Base-by-base conservation (phyloP, 2,329 filamentous ascomycete species). In the Aspergillus fructus region DNA sequence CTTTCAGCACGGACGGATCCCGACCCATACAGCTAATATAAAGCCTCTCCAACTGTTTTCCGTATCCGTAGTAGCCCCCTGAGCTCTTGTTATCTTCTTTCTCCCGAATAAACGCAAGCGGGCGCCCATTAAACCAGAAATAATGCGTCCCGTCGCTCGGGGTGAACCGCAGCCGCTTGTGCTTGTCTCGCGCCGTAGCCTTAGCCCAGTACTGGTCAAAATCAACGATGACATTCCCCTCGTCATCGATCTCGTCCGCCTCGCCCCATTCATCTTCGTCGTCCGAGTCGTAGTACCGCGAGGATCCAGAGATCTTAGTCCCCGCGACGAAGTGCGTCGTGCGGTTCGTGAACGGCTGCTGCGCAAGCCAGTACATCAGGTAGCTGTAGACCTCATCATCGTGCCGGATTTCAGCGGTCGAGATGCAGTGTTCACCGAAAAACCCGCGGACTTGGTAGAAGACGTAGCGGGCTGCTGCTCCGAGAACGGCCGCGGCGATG, bases 351-450 rank as follows among this genome's bases (percentile, higher is more conserved):
- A 89, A 89, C 3, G 75, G 71, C 70, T 90, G 87, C 34, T 77
- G 73, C 2, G 86, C 80, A 2, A 90, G 80, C 88, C 88, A 90
- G 24, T 79, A 80, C 85, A 90, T 89, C 41, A 90, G 66, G 66
- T 89, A 88, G 67, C 87, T 87, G 76, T 89, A 90, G 56, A 89
- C 84, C 68, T 90, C 88, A 64, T 91, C 88, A 56, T 90, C 86
- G 27, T 84, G 81, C 45, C 85, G 81, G 40, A 91, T 83, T 63
- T 87, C 84, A 17, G 87, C 86, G 1, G 82, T 84, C 3, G 84
- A 88, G 78, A 89, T 85, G 64, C 88, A 81, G 64, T 88, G 76
- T 5, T 74, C 65, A 42, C 82, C 77, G 30, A 86, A 61, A 40
- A 81, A 70, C 1, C 71, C 68, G 75, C 78, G 81, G 12, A 83